Evolutionary conservation across 495 filamentous ascomycete species (phyloP).

Genomic region (Hypoxylon intermedium): DNA sequence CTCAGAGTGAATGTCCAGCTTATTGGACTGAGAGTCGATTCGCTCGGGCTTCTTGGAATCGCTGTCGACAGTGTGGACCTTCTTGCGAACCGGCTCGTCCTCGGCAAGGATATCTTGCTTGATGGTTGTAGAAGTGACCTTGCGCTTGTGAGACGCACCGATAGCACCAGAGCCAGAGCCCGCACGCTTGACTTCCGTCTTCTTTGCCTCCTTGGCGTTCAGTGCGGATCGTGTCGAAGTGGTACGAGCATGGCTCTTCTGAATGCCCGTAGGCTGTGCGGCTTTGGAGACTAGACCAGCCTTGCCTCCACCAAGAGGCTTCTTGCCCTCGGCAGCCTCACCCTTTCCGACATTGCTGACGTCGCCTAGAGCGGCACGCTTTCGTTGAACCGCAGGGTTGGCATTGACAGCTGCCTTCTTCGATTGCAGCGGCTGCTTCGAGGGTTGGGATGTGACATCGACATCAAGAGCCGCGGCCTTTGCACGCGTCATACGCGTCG

Average conservation of each 20-base stretch:
- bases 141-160: slow-evolving; percentile 68
- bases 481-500: slow-evolving; percentile 86
- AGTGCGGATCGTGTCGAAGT: slow-evolving; percentile 69
- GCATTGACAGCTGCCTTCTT: slow-evolving; percentile 72
- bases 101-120: slow-evolving; percentile 67
- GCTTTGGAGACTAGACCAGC: slow-evolving; percentile 77
- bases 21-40: slow-evolving; percentile 48
- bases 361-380: slow-evolving; percentile 84
- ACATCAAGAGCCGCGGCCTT: slow-evolving; percentile 80
- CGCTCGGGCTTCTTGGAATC: slow-evolving; percentile 42
- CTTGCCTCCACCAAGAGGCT: slow-evolving; percentile 62
- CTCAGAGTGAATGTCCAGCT: too few relatives aligned
- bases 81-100: slow-evolving; percentile 63
- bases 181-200: slow-evolving; percentile 71
- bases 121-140: slow-evolving; percentile 55
- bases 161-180: slow-evolving; percentile 74
- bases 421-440: slow-evolving; percentile 71
- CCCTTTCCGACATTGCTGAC: slow-evolving; percentile 92
- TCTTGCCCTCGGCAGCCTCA: slow-evolving; percentile 75
- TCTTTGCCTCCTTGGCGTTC: slow-evolving; percentile 70
- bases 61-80: slow-evolving; percentile 47
- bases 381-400: slow-evolving; percentile 61
- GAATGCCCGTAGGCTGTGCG: slow-evolving; percentile 73
- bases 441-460: slow-evolving; percentile 59
- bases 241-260: slow-evolving; percentile 72